Evolutionary conservation across 1,284 basidiomycete species (phyloP), one percentile per base, ranked within the genome.

Genomic region (Melampsora abietis-canadensis): DNA sequence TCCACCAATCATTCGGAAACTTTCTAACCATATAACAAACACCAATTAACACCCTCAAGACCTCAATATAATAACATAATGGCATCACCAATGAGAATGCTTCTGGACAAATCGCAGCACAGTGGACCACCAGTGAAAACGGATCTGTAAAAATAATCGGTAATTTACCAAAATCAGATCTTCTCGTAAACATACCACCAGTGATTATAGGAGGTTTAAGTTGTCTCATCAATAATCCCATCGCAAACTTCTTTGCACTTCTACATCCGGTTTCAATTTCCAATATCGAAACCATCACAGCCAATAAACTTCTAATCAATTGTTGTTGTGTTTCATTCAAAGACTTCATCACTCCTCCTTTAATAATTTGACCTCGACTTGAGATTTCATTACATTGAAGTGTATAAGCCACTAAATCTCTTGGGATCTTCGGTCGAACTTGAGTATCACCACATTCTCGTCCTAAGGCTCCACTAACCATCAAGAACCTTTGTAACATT

Each of bases 381-480:
- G 90, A 87, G 27, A 91, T 87, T 82, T 97, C 94, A 69, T 92
- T 86, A n/a, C 87, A 85, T 1, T 89, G 84, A 61, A 97, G 86
- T 0, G 92, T 94, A 81, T 94, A 96, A 1, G 88, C 91, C n/a
- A 95, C 85, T 44, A 96, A 83, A 77, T 95, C 92, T 78, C 94
- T 91, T 0, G 94, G 92, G 2, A 97, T 84, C 79, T 94, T 94
- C 76, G 93, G 87, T 70, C 47, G 19, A 7, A 57, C 61, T 2
- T 67, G 21, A 17, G 57, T n/a, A 47, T 68, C 68, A 15, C 67
- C 75, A 30, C 62, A 51, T 62, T 78, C 78, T 4, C 68, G 77
- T 82, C 82, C 76, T 82, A 82, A 12, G 80, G 82, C 48, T 81
- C 77, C 6, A 80, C 81, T 37, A 78, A 79, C 66, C 80, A 77